Evolutionary conservation across 768 basidiomycete genomes (phyloP), one percentile per base, ranked within the genome.

Genomic region (Leccinellum luteum): DNA sequence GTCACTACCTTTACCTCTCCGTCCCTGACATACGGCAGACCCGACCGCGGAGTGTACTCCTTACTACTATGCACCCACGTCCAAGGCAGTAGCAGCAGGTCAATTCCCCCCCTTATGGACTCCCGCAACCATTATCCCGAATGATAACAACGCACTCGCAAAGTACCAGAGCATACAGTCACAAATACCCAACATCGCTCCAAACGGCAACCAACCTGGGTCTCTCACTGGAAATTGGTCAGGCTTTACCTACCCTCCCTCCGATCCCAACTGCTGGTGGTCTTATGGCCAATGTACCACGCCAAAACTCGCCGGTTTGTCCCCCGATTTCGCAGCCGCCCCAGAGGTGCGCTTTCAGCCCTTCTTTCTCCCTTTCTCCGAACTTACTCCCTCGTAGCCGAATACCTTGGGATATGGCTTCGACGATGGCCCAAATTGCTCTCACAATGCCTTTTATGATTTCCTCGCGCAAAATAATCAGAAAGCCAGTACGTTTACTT

Each of bases 361-460:
- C 21, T 25, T 17, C 3, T 12, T 19, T 12, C 1, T 19, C 0
- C 17, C 1, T 5, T 25, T 7, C 1, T 3, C 15, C 27, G 10
- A 31, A 6, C 57, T 54, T 27, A 65, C 31, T 34, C 6, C 8
- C 4, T 25, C 4, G 4, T 32, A 63, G 82, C 84, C 85, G 31
- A 64, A 69, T 10, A 83, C 84, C 2, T 70, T 85, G 17, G 85
- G 83, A 1, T 85, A 81, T 48, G 82, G 78, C 3, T 86, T 86
- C 57, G 85, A 86, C 57, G 85, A 86, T 58, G 85, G 85, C 1
- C 85, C 85, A 2, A 84, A 83, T 62, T 86, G 85, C 63, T 79
- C 81, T 4, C 85, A 86, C 58, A 86, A 86, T 54, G 76, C 73
- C 3, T 86, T 86, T 58, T 86, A 86, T 47, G 76, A 85, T 58